phyloP scores from a whole-genome alignment of 2,329 filamentous ascomycete species.

The Penicillium sp. region DNA sequence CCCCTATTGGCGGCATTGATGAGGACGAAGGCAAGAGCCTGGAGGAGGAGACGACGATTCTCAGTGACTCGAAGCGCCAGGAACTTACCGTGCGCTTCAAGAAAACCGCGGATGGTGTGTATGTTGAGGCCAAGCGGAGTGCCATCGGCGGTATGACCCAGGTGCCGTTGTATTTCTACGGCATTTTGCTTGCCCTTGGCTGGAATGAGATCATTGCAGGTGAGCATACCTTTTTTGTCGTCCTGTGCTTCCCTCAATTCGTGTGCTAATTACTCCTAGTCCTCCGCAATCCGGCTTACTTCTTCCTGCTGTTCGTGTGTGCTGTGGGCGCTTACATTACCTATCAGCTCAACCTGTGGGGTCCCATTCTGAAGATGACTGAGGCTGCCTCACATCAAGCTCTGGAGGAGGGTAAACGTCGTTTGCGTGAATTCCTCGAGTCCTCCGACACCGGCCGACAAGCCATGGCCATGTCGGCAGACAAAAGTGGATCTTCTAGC shows the following conservation, averaged over 20 bases:
- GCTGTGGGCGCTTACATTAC: slow-evolving; percentile 78
- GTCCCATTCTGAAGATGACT: slow-evolving; percentile 90
- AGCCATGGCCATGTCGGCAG: slow-evolving; percentile 68
- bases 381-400: slow-evolving; percentile 84
- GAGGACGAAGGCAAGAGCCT: slow-evolving; percentile 91
- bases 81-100: slow-evolving; percentile 94
- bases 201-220: slow-evolving; percentile 97
- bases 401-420: slow-evolving; percentile 84
- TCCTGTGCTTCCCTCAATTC: slow-evolving; percentile 5
- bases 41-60: slow-evolving; percentile 93
- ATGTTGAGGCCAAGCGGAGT: slow-evolving; percentile 94
- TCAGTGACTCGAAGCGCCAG: slow-evolving; percentile 82
- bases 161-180: slow-evolving; percentile 92
- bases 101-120: slow-evolving; percentile 96
- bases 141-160: slow-evolving; percentile 93
- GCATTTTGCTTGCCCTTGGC: slow-evolving; percentile 78
- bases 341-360: slow-evolving; percentile 90
- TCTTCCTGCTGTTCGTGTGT: slow-evolving; percentile 76
- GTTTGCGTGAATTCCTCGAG: slow-evolving; percentile 82
- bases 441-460: slow-evolving; percentile 78
- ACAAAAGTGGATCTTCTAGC: slow-evolving; percentile 34
- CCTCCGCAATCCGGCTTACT: slow-evolving; percentile 86
- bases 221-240: slow-evolving; percentile 49
- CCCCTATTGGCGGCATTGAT: slow-evolving; percentile 87
- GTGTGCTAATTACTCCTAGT: slow-evolving; percentile 52